These are phyloP conservation scores for Geotrichum carabidarum DNA, from an alignment of 1,139 yeast genomes.

Conservation along the genomic window DNA sequence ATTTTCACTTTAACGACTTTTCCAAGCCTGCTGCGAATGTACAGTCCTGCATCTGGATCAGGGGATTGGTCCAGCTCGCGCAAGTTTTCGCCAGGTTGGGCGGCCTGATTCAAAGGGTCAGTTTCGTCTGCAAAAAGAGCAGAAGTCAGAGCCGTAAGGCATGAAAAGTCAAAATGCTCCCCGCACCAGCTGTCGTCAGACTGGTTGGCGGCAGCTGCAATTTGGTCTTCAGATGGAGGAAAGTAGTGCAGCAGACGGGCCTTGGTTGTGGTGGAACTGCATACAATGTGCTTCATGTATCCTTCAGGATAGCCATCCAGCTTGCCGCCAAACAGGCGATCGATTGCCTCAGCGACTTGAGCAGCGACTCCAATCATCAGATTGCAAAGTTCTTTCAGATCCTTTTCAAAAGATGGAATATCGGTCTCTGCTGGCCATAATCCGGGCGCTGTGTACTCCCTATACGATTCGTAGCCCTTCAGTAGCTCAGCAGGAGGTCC, in stretches of 20 bases:
- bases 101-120: constrained; percentile 20
- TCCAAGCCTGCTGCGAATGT: constrained; percentile 48
- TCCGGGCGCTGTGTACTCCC: constrained; percentile 48
- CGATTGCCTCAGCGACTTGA: constrained; percentile 52
- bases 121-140: constrained; percentile 50
- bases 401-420: constrained; percentile 30
- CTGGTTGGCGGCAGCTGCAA: background rate
- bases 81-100: background rate
- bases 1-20: constrained; percentile 49
- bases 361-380: constrained; percentile 50
- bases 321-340: constrained; percentile 39
- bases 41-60: constrained; percentile 50
- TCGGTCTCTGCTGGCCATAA: constrained; percentile 48
- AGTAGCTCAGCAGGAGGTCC: constrained; percentile 40
- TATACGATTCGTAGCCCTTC: constrained; percentile 37
- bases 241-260: constrained; percentile 57
- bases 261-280: constrained; percentile 51
- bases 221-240: constrained; percentile 6
- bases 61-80: constrained; percentile 39
- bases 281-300: constrained; percentile 46
- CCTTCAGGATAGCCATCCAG: constrained; percentile 36
- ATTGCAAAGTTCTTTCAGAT: constrained; percentile 38
- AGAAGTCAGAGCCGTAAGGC: constrained; percentile 57
- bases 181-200: constrained; percentile 52
- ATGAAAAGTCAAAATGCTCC: constrained; percentile 59